Percentiles rank a stretch among this genome's conserved stretches.
Conservation (phyloP, 2,329 filamentous ascomycete genomes). For the Aspergillus sp. region DNA sequence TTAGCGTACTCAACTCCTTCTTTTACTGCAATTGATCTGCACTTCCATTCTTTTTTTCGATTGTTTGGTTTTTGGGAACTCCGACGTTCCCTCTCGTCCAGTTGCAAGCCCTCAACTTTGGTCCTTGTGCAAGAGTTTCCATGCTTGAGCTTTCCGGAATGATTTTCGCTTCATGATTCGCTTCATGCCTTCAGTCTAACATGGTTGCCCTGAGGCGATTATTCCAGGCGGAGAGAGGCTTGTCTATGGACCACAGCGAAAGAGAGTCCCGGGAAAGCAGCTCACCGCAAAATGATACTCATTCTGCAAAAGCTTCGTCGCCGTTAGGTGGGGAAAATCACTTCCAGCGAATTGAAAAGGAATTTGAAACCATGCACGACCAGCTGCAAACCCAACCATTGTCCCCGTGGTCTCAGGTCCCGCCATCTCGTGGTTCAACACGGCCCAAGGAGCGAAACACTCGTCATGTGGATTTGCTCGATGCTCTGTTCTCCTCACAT, state of each 20-base stretch:
- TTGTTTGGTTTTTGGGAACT: neutral
- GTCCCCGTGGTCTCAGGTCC: slow-evolving; percentile 26
- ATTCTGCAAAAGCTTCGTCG: slow-evolving; percentile 15
- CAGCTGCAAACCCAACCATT: slow-evolving; percentile 30
- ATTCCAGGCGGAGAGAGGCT: slow-evolving; percentile 29
- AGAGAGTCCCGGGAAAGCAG: slow-evolving; percentile 4
- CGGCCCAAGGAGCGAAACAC: slow-evolving; percentile 20
- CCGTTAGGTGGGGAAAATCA: slow-evolving; percentile 29
- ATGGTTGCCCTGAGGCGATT: slow-evolving; percentile 38
- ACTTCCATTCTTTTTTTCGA: neutral
- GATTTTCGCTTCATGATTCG: neutral
- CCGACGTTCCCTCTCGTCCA: neutral
- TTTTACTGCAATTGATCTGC: neutral
- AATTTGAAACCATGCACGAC: slow-evolving; percentile 40
- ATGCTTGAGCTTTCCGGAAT: neutral
- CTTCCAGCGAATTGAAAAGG: slow-evolving; percentile 40
- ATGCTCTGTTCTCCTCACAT: slow-evolving; percentile 39
- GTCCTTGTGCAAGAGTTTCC: neutral
- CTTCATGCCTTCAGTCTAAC: slow-evolving; percentile 5
- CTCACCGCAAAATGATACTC: neutral
- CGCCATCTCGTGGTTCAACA: slow-evolving; percentile 24
- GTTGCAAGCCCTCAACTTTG: neutral
- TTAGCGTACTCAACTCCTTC: neutral
- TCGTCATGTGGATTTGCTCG: slow-evolving; percentile 42
- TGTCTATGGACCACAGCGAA: slow-evolving; percentile 14